Conservation (phyloP, 2,329 filamentous ascomycete species). For the Cladosporium oxysporum region DNA sequence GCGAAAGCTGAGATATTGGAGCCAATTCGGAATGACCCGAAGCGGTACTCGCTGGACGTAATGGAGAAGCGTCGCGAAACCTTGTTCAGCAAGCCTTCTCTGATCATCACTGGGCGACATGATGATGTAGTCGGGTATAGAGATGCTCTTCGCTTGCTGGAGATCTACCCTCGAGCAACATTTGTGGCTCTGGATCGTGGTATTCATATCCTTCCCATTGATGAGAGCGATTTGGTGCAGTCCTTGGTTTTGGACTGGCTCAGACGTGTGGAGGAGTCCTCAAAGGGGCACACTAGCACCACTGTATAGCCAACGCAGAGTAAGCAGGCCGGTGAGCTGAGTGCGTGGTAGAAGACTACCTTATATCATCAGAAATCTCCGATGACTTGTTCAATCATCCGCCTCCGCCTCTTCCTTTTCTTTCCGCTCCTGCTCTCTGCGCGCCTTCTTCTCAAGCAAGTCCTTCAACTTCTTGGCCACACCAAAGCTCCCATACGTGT, state of each 20-base stretch:
- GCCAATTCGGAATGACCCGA: background rate
- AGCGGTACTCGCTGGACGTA: background rate
- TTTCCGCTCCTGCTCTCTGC: slow-evolving; percentile 16
- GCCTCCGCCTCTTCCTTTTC: slow-evolving; percentile 16
- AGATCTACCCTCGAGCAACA: slow-evolving; percentile 21
- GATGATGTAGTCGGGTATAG: slow-evolving; percentile 22
- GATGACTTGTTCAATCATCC: background rate
- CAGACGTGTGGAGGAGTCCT: slow-evolving; percentile 18
- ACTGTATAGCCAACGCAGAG: background rate
- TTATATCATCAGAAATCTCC: background rate
- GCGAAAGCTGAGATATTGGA: slow-evolving; percentile 13
- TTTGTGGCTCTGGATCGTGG: slow-evolving; percentile 21
- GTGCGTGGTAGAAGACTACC: background rate
- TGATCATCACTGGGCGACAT: slow-evolving; percentile 22
- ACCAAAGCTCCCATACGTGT: slow-evolving; percentile 89
- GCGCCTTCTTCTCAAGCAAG: slow-evolving; percentile 70
- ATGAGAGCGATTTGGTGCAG: slow-evolving; percentile 19
- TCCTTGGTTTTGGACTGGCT: slow-evolving; percentile 22
- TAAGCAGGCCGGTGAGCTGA: background rate
- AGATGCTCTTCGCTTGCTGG: slow-evolving; percentile 20
- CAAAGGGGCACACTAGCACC: background rate
- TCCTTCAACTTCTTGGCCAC: slow-evolving; percentile 79
- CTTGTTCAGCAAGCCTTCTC: slow-evolving; percentile 20
- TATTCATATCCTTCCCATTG: slow-evolving; percentile 21
- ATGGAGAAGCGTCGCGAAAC: slow-evolving; percentile 14